Base-by-base conservation (phyloP, 1,284 basidiomycete species). In the Malassezia slooffiae region DNA sequence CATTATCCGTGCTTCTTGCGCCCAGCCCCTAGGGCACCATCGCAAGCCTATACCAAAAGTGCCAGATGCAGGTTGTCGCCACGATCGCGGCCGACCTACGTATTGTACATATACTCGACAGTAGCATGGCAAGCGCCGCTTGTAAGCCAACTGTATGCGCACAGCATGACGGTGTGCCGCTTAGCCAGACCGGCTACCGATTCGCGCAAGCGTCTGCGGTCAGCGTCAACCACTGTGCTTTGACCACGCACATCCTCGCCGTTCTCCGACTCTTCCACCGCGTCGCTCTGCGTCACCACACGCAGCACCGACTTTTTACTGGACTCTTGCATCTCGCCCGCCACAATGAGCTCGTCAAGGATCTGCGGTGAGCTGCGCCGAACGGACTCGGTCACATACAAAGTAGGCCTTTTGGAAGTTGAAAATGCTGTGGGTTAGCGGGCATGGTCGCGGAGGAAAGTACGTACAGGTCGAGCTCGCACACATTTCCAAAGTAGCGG, bases 321-420 rank as follows among this genome's bases (percentile, higher is more conserved):
- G 1, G 90, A 90, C 68, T 99, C 93, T 73, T 99, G 91, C 58
- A 99, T 75, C 72, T 99, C 93, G 33, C 93, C 93, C 4, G 89
- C 83, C 52, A 97, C 95, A 70, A 99, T 90, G 40, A 97, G 77
- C 71, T 99, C 93, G 70, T 97, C 93, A 43, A 99, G 75, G 23
- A 67, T 61, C 50, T 57, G 42, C n/a, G 24, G 27, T 15, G 17
- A 24, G 12, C 10, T n/a, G n/a, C n/a, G n/a, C 24, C 11, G 15
- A 22, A 24, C 3, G 4, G 26, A 12, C 9, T 20, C 15, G 34
- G 5, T 16, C 2, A 24, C 7, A 24, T n/a, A 11, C 1, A 34
- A 17, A 27, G 38, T 69, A 69, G 5, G 66, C 66, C 41, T 69
- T 69, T 41, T 69, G 66, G 41, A 69, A 69, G 58, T 69, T 69